phyloP scores from a whole-genome alignment of 768 basidiomycete species.

The Mycena latifolia region DNA sequence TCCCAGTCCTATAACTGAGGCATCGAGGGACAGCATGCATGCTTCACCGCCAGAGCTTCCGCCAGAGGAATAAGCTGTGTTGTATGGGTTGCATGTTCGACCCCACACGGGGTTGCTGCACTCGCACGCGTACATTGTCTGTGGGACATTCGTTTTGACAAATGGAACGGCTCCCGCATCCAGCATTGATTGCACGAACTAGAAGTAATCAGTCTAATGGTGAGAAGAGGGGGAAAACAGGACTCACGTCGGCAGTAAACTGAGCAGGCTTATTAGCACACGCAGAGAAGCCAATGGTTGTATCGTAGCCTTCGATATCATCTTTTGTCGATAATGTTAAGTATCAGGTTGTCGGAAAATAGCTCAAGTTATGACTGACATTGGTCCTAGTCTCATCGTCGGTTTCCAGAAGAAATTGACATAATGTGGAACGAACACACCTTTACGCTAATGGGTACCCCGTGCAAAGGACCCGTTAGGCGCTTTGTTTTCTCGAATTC shows the following conservation, averaged over 20 bases:
- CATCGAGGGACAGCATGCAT: slow-evolving; percentile 71
- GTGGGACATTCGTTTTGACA: slow-evolving; percentile 80
- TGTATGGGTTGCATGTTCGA: slow-evolving; percentile 64
- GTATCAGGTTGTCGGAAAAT: not conserved
- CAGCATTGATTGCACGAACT: slow-evolving; percentile 41
- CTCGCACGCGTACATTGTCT: slow-evolving; percentile 69
- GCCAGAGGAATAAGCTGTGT: slow-evolving; percentile 51
- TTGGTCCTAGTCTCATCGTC: slow-evolving; percentile 22
- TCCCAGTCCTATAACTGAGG: slow-evolving; percentile 72
- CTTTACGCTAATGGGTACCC: slow-evolving; percentile 72
- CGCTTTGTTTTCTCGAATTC: slow-evolving; percentile 56
- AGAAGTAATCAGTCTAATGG: not conserved
- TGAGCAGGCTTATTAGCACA: slow-evolving; percentile 61
- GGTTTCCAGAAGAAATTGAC: not conserved
- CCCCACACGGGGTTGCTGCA: slow-evolving; percentile 72
- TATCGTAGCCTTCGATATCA: slow-evolving; percentile 63
- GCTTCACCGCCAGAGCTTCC: slow-evolving; percentile 75
- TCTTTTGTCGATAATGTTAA: slow-evolving; percentile 42
- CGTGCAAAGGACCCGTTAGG: slow-evolving; percentile 66
- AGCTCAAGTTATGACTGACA: slow-evolving; percentile 6
- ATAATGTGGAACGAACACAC: slow-evolving; percentile 45
- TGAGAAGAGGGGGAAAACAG: not conserved
- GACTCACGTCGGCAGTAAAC: slow-evolving; percentile 59
- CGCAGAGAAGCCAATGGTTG: slow-evolving; percentile 63
- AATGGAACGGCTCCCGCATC: slow-evolving; percentile 73